Conservation (phyloP, 78 protist species). For the Dictyostelium brefeldianum region DNA sequence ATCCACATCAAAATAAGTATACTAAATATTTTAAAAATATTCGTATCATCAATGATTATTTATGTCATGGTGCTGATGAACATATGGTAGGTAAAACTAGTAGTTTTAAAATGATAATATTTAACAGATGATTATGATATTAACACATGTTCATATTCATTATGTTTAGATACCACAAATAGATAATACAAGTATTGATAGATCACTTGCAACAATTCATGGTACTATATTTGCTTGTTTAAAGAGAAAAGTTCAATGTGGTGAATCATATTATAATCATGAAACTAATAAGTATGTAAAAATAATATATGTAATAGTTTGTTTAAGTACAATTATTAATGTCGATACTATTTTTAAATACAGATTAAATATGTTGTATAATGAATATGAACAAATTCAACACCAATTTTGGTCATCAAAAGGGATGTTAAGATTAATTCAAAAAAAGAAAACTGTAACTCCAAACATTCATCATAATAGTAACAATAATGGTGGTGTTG, state of each 20-base stretch:
- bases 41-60: conserved; percentile 68
- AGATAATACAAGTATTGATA: conserved; percentile 74
- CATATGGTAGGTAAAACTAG: conserved; percentile 39
- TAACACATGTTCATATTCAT: not conserved
- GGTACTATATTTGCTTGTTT: conserved; percentile 72
- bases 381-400: conserved; percentile 68
- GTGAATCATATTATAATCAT: conserved; percentile 56
- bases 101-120: not conserved
- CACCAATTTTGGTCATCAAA: conserved; percentile 80
- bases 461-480: not conserved
- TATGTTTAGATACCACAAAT: conserved; percentile 66
- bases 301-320: no score
- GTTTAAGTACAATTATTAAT: not conserved
- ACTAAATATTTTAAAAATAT: conserved; percentile 64
- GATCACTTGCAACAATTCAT: conserved; percentile 78
- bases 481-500: not conserved
- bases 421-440: conserved; percentile 67
- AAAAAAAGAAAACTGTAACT: conserved; percentile 2
- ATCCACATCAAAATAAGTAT: conserved; percentile 80
- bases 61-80: conserved; percentile 73
- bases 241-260: conserved; percentile 42
- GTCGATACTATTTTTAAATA: not conserved
- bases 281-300: conserved; percentile 37
- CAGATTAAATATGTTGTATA: conserved; percentile 44
- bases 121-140: not conserved